Evolutionary conservation across 2,329 filamentous ascomycete genomes (phyloP), one percentile per base, ranked within the genome.

Genomic region (Clarireedia homoeocarpa): DNA sequence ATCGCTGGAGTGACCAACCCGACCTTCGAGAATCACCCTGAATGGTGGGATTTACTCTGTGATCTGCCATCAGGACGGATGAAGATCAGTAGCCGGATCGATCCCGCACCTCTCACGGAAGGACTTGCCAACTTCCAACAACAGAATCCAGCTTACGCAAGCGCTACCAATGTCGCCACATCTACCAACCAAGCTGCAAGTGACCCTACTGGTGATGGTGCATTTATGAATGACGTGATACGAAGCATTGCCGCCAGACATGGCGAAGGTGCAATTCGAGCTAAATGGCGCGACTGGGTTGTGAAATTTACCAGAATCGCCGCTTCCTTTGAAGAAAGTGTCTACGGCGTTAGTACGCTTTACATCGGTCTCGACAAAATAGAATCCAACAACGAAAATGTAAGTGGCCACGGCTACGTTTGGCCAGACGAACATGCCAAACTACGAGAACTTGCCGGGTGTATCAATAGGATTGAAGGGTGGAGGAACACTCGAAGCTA

Each of bases 41-140:
- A 96, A 69, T 99, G 94, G 94, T 99, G 94, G 94, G 94, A 99
- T 71, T 74, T 99, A 9, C 78, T 99, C 12, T 99, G 94, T 71
- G 94, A 99, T 71, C 77, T 99, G 44, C 88, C 91, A 0, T 92
- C 86, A 1, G 94, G 94, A 9, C 85, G 91, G 45, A 91, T 99
- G 77, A 95, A 94, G 72, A 97, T 99, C 66, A 95, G 89, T 67
- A 89, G 82, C 69, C 86, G 85, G 65, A 91, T 97, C 62, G 92
- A 97, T 60, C 73, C 81, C 23, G 88, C 91, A 0, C 82, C 86
- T 1, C 72, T 88, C 4, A 96, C 91, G 0, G 94, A 99, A 65
- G 92, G 92, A 0, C 77, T 94, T 9, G 70, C 85, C 2, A 95
- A 88, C 70, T 97, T 97, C 71, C 89, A 95, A 67, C 88, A 94